These are phyloP conservation scores for Cryptococcus depauperatus DNA, from an alignment of 1,284 basidiomycete species.

Conservation along the genomic window DNA sequence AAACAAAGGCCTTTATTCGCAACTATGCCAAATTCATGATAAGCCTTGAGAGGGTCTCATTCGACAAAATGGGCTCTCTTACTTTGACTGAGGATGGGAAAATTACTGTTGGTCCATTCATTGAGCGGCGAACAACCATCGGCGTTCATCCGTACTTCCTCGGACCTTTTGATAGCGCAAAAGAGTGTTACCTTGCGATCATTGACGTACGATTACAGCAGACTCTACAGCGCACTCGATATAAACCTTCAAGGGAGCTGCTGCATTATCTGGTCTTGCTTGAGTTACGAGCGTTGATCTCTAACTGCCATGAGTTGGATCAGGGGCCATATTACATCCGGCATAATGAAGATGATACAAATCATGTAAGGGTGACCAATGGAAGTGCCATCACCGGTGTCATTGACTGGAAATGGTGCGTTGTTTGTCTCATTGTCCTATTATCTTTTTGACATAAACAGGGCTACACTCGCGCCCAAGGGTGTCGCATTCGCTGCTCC, in stretches of 20 bases:
- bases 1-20: background rate
- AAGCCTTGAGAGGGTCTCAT: constrained; percentile 7
- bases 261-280: constrained; percentile 7
- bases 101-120: constrained; percentile 8
- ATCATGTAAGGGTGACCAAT: constrained; percentile 2
- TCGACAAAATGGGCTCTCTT: constrained; percentile 5
- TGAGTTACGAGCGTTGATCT: constrained; percentile 4
- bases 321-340: constrained; percentile 25
- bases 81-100: constrained; percentile 1
- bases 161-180: constrained; percentile 9
- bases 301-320: constrained; percentile 9
- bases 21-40: constrained; percentile 6
- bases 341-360: constrained; percentile 17
- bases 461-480: constrained; percentile 10
- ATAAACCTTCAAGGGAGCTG: constrained; percentile 2
- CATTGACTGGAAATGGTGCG: constrained; percentile 17
- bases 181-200: constrained; percentile 7
- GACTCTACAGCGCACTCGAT: background rate
- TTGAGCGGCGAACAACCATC: background rate
- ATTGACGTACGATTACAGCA: constrained; percentile 8
- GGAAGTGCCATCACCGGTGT: constrained; percentile 3
- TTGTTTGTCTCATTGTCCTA: background rate
- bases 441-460: background rate
- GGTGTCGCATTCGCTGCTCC: constrained; percentile 10
- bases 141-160: constrained; percentile 5